Evolutionary conservation across 1,284 basidiomycete species (phyloP), one percentile per base, ranked within the genome.

Genomic region (Golubevia pallescens): DNA sequence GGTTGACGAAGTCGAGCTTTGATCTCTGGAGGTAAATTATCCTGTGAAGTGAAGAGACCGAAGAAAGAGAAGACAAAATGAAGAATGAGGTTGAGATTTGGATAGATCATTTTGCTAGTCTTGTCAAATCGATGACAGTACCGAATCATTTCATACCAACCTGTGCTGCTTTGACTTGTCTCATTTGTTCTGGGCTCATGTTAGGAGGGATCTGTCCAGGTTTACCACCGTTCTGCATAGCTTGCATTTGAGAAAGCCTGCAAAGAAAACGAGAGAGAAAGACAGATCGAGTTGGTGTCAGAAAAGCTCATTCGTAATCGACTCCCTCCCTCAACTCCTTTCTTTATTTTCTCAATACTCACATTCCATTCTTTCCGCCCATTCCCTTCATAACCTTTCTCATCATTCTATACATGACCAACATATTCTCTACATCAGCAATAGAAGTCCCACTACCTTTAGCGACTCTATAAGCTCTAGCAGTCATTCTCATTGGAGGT

Each of bases 351-450:
- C 23, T 71, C 73, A 79, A 16, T 38, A 38, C 34, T 38, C 34
- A 38, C 34, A 38, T 38, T 78, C 95, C 94, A 71, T 93, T 93
- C 89, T 97, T 97, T 48, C 96, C 97, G 57, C 96, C 96, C 16
- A 95, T 94, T 83, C 94, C 92, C 87, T 95, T 96, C 21, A 95
- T 95, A 93, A 97, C 95, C 79, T 93, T 94, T 61, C 93, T 91
- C 93, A 97, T 96, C 92, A 97, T 95, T 60, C 93, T 90, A 78
- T 97, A 96, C 87, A 97, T 95, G 80, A 93, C 93, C 38, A 99
- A 87, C 67, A 98, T 87, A 83, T 98, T 96, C 86, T 99, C 96
- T 20, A 99, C 95, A 87, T 99, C 97, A 69, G 94, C 90, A 52
- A 99, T 93, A 73, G 91, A 93, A 54, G 96, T 98, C n/a, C 96